These are phyloP conservation scores for Boletus edulis DNA, from an alignment of 768 basidiomycete genomes.

Conservation along the genomic window DNA sequence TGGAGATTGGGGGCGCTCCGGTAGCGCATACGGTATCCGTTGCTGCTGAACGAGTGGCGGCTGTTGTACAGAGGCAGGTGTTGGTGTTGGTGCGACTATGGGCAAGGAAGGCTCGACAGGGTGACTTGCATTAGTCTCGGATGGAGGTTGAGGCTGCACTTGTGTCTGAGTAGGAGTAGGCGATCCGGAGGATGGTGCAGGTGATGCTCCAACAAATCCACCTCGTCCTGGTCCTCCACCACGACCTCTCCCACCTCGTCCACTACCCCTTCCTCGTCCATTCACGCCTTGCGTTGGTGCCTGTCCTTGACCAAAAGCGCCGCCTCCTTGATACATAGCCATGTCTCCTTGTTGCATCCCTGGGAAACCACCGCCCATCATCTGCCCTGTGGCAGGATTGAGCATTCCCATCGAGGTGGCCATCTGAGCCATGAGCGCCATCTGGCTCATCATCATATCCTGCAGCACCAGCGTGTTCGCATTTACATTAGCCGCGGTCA, in stretches of 20 bases:
- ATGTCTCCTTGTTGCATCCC: slow-evolving; percentile 56
- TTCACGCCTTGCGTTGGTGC: slow-evolving; percentile 18
- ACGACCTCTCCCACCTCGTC: slow-evolving; percentile 44
- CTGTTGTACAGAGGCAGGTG: slow-evolving; percentile 23
- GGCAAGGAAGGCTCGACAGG: slow-evolving; percentile 10
- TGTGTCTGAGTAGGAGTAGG: slow-evolving; percentile 19
- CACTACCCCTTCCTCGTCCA: slow-evolving; percentile 44
- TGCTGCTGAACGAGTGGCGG: slow-evolving; percentile 18
- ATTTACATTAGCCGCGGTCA: slow-evolving; percentile 51
- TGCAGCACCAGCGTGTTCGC: slow-evolving; percentile 72
- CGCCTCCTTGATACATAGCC: slow-evolving; percentile 42
- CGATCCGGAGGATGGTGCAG: slow-evolving; percentile 20
- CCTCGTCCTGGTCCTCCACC: slow-evolving; percentile 46
- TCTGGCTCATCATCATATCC: slow-evolving; percentile 90
- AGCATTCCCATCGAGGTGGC: slow-evolving; percentile 80
- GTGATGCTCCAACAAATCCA: slow-evolving; percentile 31
- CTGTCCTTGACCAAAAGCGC: slow-evolving; percentile 22
- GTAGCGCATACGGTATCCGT: slow-evolving; percentile 52
- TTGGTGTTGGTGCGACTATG: slow-evolving; percentile 26
- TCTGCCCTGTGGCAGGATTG: slow-evolving; percentile 56
- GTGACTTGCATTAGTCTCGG: slow-evolving; percentile 14
- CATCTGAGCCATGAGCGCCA: slow-evolving; percentile 94
- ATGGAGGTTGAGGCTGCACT: slow-evolving; percentile 14
- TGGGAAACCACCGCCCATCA: slow-evolving; percentile 54
- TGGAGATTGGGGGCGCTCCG: slow-evolving; percentile 82